Evolutionary conservation across 108 stramenopile species (phyloP), one percentile per base, ranked within the genome.

Genomic region (Epithemia pelagica): DNA sequence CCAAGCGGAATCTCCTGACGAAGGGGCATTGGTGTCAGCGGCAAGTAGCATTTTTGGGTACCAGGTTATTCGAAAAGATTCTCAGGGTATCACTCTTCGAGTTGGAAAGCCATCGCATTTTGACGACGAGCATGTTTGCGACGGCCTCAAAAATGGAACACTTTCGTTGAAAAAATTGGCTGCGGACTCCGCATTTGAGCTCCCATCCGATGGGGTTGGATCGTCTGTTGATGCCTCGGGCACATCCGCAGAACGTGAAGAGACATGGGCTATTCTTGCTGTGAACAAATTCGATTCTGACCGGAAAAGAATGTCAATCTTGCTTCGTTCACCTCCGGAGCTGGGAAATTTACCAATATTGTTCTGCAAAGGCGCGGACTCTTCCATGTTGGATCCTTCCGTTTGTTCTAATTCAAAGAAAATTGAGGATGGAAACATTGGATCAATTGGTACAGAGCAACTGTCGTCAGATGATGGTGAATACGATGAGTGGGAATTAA

Each of bases 241-340:
- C 15, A 27, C 22, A 58, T 20, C 15, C 15, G 69, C 69, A n/a
- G 65, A 64, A 32, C 67, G 71, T 8, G 62, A 68, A 32, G 89
- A 91, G 72, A 83, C 83, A 2, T 96, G 92, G 92, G 54, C 74
- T 46, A 77, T 96, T 63, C 82, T 98, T 26, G 96, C 96, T n/a
- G 82, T 96, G 8, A 94, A 96, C 68, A 93, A 91, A 65, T 98
- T 98, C 72, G 92, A 96, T 71, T 91, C 94, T 22, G 89, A 92
- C 56, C 75, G 97, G 31, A 98, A 98, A 77, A 69, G 97, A 52
- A 98, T 98, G 97, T 95, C 94, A 29, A 88, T 98, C 52, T 62
- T 98, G 20, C 82, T 96, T 32, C 77, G 95, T 28, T 79, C 90
- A 24, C 90, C 93, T 30, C 75, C 77, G 27, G 79, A 86, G 64